phyloP scores from a whole-genome alignment of 306 rosid genomes.

The Dryas octopetala region DNA sequence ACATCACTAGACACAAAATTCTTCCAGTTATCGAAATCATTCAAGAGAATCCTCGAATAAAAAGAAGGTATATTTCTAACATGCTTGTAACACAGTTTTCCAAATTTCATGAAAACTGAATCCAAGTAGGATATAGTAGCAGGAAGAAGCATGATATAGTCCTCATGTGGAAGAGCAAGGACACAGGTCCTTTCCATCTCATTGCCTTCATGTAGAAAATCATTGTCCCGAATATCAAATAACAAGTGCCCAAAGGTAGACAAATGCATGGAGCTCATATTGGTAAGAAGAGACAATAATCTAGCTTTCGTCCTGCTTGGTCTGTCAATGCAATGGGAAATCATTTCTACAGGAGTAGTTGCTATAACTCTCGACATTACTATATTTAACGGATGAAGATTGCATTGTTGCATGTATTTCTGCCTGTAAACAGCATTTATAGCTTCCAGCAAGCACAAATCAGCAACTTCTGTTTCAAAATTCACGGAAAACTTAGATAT shows the following conservation, averaged over 20 bases:
- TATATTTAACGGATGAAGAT: constrained; percentile 55
- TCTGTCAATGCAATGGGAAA: constrained; percentile 52
- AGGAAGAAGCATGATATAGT: constrained; percentile 73
- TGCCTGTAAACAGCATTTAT: constrained; percentile 48
- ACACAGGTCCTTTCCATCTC: constrained; percentile 31
- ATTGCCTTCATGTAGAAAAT: constrained; percentile 31
- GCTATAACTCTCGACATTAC: constrained; percentile 54
- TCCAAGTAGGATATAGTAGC: constrained; percentile 59
- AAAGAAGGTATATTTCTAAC: constrained; percentile 42
- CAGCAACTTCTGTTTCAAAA: constrained; percentile 52
- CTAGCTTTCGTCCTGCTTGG: constrained; percentile 52
- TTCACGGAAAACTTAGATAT: constrained; percentile 40
- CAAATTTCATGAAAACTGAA: constrained; percentile 45
- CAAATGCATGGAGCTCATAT: constrained; percentile 70
- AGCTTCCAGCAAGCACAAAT: constrained; percentile 74
- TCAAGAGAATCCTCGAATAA: constrained; percentile 63
- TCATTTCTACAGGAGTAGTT: constrained; percentile 51
- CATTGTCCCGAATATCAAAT: constrained; percentile 41
- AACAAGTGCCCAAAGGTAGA: constrained; percentile 69
- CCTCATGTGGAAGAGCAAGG: constrained; percentile 52
- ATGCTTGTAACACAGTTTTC: constrained; percentile 36
- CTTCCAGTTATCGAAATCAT: constrained; percentile 69
- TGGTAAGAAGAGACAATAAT: constrained; percentile 62
- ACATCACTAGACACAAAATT: constrained; percentile 56
- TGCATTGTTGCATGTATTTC: constrained; percentile 43